A percentile compares a stretch with the other conserved stretches of the same genome.
Evolutionary conservation across 176 grass and related monocot species (phyloP).

Genomic region (Raddia guianensis): DNA sequence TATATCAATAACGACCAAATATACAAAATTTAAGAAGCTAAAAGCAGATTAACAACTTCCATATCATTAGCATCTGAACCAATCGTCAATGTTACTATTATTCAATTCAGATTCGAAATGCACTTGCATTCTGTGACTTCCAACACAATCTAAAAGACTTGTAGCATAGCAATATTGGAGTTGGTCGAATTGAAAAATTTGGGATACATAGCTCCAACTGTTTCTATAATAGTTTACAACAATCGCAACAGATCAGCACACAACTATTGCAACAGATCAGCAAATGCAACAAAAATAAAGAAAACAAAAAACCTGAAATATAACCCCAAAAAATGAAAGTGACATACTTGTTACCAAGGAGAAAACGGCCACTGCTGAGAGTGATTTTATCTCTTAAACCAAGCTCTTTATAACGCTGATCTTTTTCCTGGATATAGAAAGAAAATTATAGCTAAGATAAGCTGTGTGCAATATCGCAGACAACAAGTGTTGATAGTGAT

Average conservation of each 20-base stretch:
- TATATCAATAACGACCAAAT: neutral
- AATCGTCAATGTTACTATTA: neutral
- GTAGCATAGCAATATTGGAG: neutral
- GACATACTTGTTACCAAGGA: conserved; percentile 99
- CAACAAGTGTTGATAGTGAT: conserved; percentile 1
- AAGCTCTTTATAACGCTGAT: conserved; percentile 99
- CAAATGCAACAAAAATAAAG: conserved; percentile 1
- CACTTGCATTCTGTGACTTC: neutral
- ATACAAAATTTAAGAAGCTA: conserved; percentile 20
- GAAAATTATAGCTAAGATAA: conserved; percentile 19
- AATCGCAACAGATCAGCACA: too few relatives aligned
- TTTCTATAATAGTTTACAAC: conserved; percentile 1
- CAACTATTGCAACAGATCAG: conserved; percentile 23
- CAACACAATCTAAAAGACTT: neutral
- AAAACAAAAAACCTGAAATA: neutral
- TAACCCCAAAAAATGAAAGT: conserved; percentile 9
- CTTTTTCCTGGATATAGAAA: conserved; percentile 84
- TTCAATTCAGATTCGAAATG: neutral
- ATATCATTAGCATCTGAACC: neutral
- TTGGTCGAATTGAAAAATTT: conserved; percentile 6
- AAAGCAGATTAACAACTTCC: conserved; percentile 9
- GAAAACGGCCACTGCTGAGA: conserved; percentile 97
- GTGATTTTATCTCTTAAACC: conserved; percentile 99
- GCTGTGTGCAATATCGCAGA: conserved; percentile 30
- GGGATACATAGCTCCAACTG: neutral